Conservation (phyloP, 331 rosid genomes). For the Malus hybrid region DNA sequence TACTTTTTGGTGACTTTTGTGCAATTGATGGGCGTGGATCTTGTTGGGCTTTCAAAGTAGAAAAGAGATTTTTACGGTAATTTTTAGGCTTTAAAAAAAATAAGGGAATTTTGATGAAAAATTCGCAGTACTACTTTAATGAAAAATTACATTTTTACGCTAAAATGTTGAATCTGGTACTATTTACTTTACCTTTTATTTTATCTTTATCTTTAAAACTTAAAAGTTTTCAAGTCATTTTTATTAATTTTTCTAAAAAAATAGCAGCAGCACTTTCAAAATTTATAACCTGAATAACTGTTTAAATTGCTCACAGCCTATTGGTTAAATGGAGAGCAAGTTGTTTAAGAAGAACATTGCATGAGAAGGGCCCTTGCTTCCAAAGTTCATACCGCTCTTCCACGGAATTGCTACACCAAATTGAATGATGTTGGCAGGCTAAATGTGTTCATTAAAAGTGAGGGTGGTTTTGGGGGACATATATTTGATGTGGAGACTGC, state of each 20-base stretch:
- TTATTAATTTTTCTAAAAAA: conserved; percentile 25
- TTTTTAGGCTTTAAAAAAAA: conserved; percentile 8
- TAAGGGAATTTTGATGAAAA: too few species aligned
- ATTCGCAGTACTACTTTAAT: too few species aligned
- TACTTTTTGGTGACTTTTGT: conserved; percentile 41
- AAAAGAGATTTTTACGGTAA: conserved; percentile 86
- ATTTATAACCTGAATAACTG: conserved; percentile 86
- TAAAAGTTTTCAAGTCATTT: too few species aligned
- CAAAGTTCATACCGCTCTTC: conserved; percentile 90
- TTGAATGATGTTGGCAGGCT: conserved; percentile 90
- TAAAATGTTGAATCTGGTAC: too few species aligned
- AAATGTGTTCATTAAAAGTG: conserved; percentile 72
- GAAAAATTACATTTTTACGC: too few species aligned
- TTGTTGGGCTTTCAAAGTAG: conserved; percentile 98
- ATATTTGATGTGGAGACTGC: conserved; percentile 93
- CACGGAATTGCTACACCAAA: conserved; percentile 80
- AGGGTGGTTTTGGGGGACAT: conserved; percentile 74
- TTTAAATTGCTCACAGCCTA: conserved; percentile 74
- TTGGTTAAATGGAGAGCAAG: conserved; percentile 94
- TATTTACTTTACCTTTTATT: too few species aligned
- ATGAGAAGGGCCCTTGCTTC: conserved; percentile 95
- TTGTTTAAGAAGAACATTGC: conserved; percentile 87
- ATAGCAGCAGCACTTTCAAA: conserved; percentile 64
- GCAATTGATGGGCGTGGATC: conserved; percentile 99
- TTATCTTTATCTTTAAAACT: too few species aligned